Evolutionary conservation across 2,329 filamentous ascomycete species (phyloP).

Genomic region (Cordyceps pruinosa): DNA sequence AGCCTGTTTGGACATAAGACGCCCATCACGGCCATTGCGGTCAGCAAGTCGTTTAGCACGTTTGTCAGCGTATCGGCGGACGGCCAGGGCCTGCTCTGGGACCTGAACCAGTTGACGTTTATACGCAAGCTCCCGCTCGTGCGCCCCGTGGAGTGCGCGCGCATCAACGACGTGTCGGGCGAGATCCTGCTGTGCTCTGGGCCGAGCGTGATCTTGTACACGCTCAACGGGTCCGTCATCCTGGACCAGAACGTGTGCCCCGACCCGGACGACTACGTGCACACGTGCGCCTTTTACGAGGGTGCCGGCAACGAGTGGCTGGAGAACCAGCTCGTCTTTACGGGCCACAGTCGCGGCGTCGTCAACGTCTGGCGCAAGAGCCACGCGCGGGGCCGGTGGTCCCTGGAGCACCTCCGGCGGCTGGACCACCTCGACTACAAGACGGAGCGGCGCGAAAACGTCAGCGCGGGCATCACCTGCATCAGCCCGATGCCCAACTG

Average conservation of each 20-base stretch:
- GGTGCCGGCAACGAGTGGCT: slow-evolving; percentile 87
- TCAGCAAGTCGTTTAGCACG: slow-evolving; percentile 81
- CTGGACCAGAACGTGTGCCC: slow-evolving; percentile 74
- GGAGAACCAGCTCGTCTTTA: slow-evolving; percentile 79
- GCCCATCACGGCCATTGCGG: slow-evolving; percentile 73
- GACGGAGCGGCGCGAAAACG: slow-evolving; percentile 51
- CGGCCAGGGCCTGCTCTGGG: slow-evolving; percentile 84
- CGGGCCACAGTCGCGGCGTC: slow-evolving; percentile 74
- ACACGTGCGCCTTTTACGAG: slow-evolving; percentile 87
- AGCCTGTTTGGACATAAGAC: slow-evolving; percentile 87
- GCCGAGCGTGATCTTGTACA: slow-evolving; percentile 68
- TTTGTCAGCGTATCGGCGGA: slow-evolving; percentile 78
- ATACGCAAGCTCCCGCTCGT: slow-evolving; percentile 63
- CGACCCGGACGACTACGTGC: slow-evolving; percentile 65
- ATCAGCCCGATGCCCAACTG: slow-evolving; percentile 75
- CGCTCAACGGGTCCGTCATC: slow-evolving; percentile 78
- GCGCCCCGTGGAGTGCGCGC: slow-evolving; percentile 61
- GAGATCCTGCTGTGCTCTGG: slow-evolving; percentile 82
- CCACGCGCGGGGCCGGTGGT: slow-evolving; percentile 56
- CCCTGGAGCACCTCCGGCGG: slow-evolving; percentile 69
- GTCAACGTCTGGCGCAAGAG: slow-evolving; percentile 70
- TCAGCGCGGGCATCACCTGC: slow-evolving; percentile 70
- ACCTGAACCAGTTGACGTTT: slow-evolving; percentile 84
- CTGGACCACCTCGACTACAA: slow-evolving; percentile 71
- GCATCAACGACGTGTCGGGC: slow-evolving; percentile 84